These are phyloP conservation scores for Aureobasidium lini DNA, from an alignment of 2,329 filamentous ascomycete species.

Conservation along the genomic window DNA sequence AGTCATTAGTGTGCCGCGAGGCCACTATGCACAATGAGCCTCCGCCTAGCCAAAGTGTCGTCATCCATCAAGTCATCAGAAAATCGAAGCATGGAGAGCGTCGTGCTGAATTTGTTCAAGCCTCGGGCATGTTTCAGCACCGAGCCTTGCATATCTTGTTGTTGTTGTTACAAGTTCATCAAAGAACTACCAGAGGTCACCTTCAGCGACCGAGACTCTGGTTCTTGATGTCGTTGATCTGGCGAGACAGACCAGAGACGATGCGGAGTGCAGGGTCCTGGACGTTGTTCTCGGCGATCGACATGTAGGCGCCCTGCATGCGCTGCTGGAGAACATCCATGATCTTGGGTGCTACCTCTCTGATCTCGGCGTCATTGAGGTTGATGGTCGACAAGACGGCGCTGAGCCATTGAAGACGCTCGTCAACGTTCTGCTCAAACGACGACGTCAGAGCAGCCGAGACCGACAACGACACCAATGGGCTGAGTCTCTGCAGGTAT, in stretches of 20 bases:
- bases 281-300: conserved; percentile 45
- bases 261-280: conserved; percentile 38
- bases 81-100: not conserved
- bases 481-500: conserved; percentile 49
- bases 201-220: not conserved
- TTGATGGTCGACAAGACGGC: conserved; percentile 49
- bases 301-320: conserved; percentile 50
- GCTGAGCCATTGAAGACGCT: conserved; percentile 54
- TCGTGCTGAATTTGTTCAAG: not conserved
- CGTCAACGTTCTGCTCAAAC: conserved; percentile 44
- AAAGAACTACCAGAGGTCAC: not conserved
- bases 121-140: conserved; percentile 3
- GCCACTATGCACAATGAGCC: not conserved
- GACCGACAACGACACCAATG: conserved; percentile 53
- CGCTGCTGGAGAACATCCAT: conserved; percentile 53
- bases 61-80: not conserved
- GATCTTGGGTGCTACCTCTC: conserved; percentile 50
- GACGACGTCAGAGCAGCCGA: conserved; percentile 54
- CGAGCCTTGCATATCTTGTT: not conserved
- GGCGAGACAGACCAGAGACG: conserved; percentile 23
- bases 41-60: not conserved
- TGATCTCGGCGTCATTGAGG: conserved; percentile 41
- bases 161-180: not conserved
- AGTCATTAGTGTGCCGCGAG: not conserved
- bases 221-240: conserved; percentile 22